phyloP scores from a whole-genome alignment of 371 early-diverging fungal genomes.

The Apophysomyces variabilis region DNA sequence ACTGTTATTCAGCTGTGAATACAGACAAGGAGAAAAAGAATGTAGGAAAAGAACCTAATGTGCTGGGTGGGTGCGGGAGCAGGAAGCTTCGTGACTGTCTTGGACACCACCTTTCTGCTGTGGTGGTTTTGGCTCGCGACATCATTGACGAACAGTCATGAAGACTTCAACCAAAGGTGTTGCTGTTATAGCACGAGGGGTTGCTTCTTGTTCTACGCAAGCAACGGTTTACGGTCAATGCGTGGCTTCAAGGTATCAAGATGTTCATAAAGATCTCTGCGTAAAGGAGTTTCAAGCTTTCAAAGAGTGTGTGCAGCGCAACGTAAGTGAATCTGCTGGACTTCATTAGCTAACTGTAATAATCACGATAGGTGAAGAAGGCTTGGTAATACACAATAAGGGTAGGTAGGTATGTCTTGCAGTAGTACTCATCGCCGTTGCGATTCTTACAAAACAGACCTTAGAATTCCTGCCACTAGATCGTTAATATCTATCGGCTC shows the following conservation, averaged over 20 bases:
- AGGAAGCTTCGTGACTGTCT: constrained; percentile 3
- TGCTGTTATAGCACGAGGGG: constrained; percentile 41
- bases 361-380: not conserved
- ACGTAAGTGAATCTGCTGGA: constrained; percentile 35
- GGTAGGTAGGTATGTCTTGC: no score
- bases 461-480: no score
- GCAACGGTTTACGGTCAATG: constrained; percentile 64
- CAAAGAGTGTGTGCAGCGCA: constrained; percentile 60
- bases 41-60: not conserved
- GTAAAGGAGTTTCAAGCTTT: constrained; percentile 63
- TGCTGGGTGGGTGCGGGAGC: constrained; percentile 1
- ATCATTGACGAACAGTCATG: not conserved
- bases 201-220: constrained; percentile 47
- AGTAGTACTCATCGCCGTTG: no score
- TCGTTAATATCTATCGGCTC: no score
- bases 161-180: constrained; percentile 30
- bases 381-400: not conserved
- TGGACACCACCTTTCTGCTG: no score
- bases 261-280: constrained; percentile 61
- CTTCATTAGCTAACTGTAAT: no score
- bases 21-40: no score
- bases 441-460: no score
- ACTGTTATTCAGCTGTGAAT: no score
- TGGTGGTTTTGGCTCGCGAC: no score
- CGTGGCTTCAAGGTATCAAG: constrained; percentile 54